A percentile compares a stretch with the other conserved stretches of the same genome.
phyloP scores from a whole-genome alignment of 2,329 filamentous ascomycete species.

The Nemania sp. region DNA sequence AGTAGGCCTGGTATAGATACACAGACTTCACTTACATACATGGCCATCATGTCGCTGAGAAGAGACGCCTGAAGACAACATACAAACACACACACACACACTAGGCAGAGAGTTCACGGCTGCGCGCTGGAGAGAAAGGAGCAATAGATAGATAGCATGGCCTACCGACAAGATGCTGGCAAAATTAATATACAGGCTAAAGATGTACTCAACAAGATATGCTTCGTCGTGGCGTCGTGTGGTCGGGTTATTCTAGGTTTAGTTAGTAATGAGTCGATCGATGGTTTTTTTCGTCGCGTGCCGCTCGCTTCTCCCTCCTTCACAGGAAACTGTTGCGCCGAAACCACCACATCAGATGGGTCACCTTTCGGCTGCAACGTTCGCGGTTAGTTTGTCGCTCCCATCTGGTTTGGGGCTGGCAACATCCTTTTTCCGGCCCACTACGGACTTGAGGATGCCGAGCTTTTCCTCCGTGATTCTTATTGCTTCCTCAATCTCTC shows the following conservation, averaged over 20 bases:
- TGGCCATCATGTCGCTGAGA: no score
- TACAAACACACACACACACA: no score
- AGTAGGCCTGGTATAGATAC: no score
- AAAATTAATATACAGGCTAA: conserved; percentile 27
- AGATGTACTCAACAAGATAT: conserved; percentile 27
- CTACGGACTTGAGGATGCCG: conserved; percentile 72
- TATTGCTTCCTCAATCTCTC: conserved; percentile 80
- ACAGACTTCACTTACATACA: no score
- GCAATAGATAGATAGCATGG: neutral
- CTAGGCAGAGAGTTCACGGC: no score
- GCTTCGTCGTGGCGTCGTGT: conserved; percentile 29
- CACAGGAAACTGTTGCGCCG: neutral
- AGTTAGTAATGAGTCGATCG: no score
- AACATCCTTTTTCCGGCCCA: conserved; percentile 59
- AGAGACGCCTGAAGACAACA: no score
- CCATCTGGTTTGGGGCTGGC: conserved; percentile 22
- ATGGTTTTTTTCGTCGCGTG: conserved; percentile 1
- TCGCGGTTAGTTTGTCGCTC: neutral
- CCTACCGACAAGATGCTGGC: conserved; percentile 2
- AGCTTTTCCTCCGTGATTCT: conserved; percentile 85
- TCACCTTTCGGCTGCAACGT: conserved; percentile 11
- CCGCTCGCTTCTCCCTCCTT: neutral
- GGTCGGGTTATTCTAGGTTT: conserved; percentile 17
- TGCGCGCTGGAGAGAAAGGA: no score
- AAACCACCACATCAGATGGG: neutral